Evolutionary conservation across 352 stramenopile species (phyloP).

Genomic region (Poterioochromonas sp.): DNA sequence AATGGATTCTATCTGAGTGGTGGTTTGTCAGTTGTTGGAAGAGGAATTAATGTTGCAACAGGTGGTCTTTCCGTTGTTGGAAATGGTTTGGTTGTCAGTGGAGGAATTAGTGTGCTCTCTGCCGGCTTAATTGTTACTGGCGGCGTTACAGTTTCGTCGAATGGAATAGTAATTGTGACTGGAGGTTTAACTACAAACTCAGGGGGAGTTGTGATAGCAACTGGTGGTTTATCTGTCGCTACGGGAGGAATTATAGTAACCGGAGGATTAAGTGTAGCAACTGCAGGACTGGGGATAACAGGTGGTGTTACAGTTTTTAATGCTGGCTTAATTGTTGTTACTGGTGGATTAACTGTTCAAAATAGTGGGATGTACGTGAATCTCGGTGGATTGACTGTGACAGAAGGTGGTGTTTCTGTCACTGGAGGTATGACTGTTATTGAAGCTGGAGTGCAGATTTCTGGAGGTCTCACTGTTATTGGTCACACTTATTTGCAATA

Average conservation of each 20-base stretch:
- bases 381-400: slow-evolving; percentile 12
- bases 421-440: slow-evolving; percentile 13
- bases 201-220: not conserved
- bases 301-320: slow-evolving; percentile 2
- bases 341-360: slow-evolving; percentile 16
- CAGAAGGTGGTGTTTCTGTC: not conserved
- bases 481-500: not conserved
- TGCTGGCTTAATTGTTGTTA: not conserved
- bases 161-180: not conserved
- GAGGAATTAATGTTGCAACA: not conserved
- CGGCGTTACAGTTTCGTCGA: slow-evolving; percentile 9
- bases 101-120: not conserved
- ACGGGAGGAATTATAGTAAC: slow-evolving; percentile 9
- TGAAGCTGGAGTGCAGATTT: not conserved
- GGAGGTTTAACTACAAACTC: not conserved
- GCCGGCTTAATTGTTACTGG: slow-evolving; percentile 14
- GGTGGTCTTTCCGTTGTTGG: slow-evolving; percentile 15
- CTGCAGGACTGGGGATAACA: not conserved
- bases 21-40: not conserved
- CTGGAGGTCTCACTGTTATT: not conserved
- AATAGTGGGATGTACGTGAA: not conserved
- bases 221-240: slow-evolving; percentile 11
- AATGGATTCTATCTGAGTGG: not conserved
- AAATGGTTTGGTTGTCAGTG: slow-evolving; percentile 8
- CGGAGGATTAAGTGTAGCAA: not conserved